Evolutionary conservation across 2,329 filamentous ascomycete species (phyloP), one percentile per base, ranked within the genome.

Genomic region (Penicillium sp.): DNA sequence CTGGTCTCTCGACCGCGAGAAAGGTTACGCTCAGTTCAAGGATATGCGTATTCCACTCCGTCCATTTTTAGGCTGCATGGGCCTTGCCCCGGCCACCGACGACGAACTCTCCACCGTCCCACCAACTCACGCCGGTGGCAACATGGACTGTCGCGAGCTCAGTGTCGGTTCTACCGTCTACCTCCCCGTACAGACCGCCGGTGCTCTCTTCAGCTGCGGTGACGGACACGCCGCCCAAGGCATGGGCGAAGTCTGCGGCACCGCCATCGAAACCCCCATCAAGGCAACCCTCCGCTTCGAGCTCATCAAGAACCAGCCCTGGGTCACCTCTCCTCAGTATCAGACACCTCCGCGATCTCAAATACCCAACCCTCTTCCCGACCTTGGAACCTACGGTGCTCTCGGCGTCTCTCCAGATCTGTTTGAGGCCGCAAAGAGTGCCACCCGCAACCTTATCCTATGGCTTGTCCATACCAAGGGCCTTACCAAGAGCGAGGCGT

Each of bases 211-310:
- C 69, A 84, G 81, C 68, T 84, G 82, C 62, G 83, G 83, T 38
- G 83, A 86, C 67, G 83, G 83, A 0, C 84, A 86, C 69, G 83
- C 82, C 3, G 83, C 82, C 0, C 83, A 86, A 67, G 83, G 84
- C 3, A 82, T 85, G 62, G 84, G 84, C 3, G 84, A 85, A 65
- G 81, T 85, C 24, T 85, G 83, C 65, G 83, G 84, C 6, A 84
- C 82, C n/a, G 84, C 84, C 7, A 83, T 86, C 65, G 84, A 86
- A 75, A 85, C 83, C 28, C 78, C 82, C 1, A 81, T 84, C 73
- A 79, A 74, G 60, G 83, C 83, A 0, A 79, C 78, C 0, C 66
- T 86, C 37, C 78, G 80, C n/a, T 76, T 86, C 38, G 81, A 79
- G 3, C 73, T 85, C 7, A 76, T 81, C 59, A 83, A 83, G 69